Conservation (phyloP, 1,139 yeast genomes). For the Geotrichum candidum region DNA sequence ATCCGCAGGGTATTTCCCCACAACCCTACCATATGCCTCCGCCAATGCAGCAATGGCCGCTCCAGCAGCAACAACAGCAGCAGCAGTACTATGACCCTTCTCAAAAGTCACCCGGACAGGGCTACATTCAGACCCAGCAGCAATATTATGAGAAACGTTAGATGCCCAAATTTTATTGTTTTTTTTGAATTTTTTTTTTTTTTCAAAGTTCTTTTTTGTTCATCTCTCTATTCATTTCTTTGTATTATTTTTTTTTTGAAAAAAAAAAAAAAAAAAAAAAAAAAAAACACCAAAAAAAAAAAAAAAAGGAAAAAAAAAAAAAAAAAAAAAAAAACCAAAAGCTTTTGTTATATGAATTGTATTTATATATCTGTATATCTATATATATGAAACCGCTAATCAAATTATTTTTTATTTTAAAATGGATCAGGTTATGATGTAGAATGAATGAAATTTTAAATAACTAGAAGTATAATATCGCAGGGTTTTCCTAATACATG, state of each 20-base stretch:
- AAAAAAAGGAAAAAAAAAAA: not conserved
- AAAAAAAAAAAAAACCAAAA: constrained; percentile 1
- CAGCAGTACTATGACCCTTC: constrained; percentile 11
- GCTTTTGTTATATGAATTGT: not conserved
- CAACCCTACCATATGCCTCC: not conserved
- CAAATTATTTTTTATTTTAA: not conserved
- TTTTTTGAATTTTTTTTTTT: not conserved
- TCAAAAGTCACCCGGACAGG: constrained; percentile 8
- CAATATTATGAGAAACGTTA: constrained; percentile 15
- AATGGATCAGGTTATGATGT: no score
- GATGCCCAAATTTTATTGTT: not conserved
- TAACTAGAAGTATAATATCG: no score
- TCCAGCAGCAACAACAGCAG: constrained; percentile 1
- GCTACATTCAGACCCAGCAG: constrained; percentile 5
- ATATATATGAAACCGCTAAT: not conserved
- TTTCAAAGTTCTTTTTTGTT: not conserved
- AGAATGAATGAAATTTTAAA: no score
- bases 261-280: not conserved
- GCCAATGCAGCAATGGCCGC: constrained; percentile 5
- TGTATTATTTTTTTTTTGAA: not conserved
- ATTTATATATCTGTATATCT: not conserved
- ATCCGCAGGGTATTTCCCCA: not conserved
- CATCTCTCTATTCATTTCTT: not conserved
- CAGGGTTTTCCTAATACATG: no score
- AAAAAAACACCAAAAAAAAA: not conserved